Evolutionary conservation across 1,284 basidiomycete species (phyloP).

Genomic region (Sanghuangporus baumii): DNA sequence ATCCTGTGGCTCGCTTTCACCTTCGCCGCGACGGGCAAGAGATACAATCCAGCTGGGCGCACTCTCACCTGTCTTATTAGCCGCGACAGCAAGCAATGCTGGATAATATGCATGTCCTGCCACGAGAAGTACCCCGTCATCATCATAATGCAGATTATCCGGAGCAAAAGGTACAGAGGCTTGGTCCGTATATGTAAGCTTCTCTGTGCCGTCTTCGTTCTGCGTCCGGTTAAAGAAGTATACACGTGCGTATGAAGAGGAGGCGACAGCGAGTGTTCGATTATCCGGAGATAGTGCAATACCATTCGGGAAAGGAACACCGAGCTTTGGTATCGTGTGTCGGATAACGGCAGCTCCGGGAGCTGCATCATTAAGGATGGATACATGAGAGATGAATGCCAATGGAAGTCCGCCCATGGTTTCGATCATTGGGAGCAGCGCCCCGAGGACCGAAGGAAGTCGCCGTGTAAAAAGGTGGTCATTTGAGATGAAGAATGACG

Average conservation of each 20-base stretch:
- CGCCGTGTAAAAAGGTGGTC: slow-evolving; percentile 66
- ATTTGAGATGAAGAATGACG: slow-evolving; percentile 62
- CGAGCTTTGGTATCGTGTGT: slow-evolving; percentile 36
- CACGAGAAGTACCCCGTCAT: slow-evolving; percentile 44
- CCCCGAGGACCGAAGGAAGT: slow-evolving; percentile 42
- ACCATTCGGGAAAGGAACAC: slow-evolving; percentile 65
- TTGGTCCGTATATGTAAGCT: slow-evolving; percentile 32
- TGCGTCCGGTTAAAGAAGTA: slow-evolving; percentile 43
- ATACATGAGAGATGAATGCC: slow-evolving; percentile 52
- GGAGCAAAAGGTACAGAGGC: slow-evolving; percentile 51
- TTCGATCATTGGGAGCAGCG: slow-evolving; percentile 47
- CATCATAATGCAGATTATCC: slow-evolving; percentile 55
- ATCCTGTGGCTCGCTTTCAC: background rate
- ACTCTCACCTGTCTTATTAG: slow-evolving; percentile 29
- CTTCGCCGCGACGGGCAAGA: slow-evolving; percentile 27
- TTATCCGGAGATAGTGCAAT: slow-evolving; percentile 48
- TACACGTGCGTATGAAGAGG: slow-evolving; percentile 43
- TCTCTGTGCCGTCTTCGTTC: slow-evolving; percentile 24
- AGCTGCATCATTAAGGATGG: slow-evolving; percentile 28
- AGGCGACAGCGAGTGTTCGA: slow-evolving; percentile 47
- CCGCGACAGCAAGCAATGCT: slow-evolving; percentile 39
- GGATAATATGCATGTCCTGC: slow-evolving; percentile 63
- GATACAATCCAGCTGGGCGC: slow-evolving; percentile 54
- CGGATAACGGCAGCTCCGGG: slow-evolving; percentile 26
- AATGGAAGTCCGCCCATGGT: slow-evolving; percentile 50